Percentiles rank a stretch among this genome's conserved stretches.
Conservation (phyloP, 768 basidiomycete species). For the Phaeotremella skinneri region DNA sequence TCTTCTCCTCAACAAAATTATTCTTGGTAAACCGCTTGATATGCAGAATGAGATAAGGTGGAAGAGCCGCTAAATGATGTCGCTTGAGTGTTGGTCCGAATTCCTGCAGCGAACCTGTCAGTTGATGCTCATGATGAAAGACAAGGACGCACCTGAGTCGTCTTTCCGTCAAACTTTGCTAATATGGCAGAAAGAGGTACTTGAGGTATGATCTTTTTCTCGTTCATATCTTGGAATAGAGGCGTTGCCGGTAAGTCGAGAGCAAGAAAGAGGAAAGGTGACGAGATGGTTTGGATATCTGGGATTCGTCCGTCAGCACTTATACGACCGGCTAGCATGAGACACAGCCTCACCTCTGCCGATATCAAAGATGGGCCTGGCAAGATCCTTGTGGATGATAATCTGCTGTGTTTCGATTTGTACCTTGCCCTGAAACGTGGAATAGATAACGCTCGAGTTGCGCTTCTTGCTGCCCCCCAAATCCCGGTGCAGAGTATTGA, state of each 20-base stretch:
- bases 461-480: constrained; percentile 89
- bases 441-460: constrained; percentile 87
- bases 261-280: constrained; percentile 93
- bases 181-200: constrained; percentile 85
- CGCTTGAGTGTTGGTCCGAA: constrained; percentile 74
- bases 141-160: constrained; percentile 67
- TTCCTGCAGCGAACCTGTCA: constrained; percentile 59
- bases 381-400: constrained; percentile 71
- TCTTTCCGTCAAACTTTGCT: constrained; percentile 88
- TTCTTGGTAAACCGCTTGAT: constrained; percentile 98
- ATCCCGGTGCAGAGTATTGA: constrained; percentile 90
- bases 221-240: constrained; percentile 89
- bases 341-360: constrained; percentile 67
- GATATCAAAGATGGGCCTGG: constrained; percentile 89
- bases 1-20: constrained; percentile 95
- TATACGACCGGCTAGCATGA: constrained; percentile 2
- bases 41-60: constrained; percentile 88
- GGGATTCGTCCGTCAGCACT: constrained; percentile 3
- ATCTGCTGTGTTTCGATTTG: constrained; percentile 92
- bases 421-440: constrained; percentile 90
- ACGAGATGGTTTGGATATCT: constrained; percentile 81
- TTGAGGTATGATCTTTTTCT: constrained; percentile 99
- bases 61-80: constrained; percentile 84
- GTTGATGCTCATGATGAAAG: constrained; percentile 8
- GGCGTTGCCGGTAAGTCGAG: constrained; percentile 97